Evolutionary conservation across 2,329 filamentous ascomycete genomes (phyloP).

Genomic region (Hypoxylon sp.): DNA sequence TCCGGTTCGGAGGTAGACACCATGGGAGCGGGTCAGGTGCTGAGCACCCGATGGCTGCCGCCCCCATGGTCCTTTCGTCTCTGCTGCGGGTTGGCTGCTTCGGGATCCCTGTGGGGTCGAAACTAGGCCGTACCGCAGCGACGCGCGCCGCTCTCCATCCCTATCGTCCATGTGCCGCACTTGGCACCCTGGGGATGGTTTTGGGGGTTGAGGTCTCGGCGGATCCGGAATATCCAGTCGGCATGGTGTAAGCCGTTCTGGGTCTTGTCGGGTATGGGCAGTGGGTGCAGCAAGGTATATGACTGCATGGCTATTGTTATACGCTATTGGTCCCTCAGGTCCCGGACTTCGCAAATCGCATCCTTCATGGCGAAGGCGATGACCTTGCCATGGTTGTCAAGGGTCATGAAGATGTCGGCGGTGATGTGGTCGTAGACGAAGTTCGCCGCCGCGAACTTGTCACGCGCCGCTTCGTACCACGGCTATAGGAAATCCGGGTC

Average conservation of each 20-base stretch:
- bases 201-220: constrained; percentile 8
- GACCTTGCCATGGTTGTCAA: neutral
- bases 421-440: neutral
- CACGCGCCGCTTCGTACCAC: neutral
- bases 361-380: neutral
- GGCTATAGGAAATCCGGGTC: no score
- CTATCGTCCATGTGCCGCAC: neutral
- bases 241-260: constrained; percentile 18
- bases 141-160: neutral
- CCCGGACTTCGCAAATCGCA: neutral
- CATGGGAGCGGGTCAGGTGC: no score
- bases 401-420: constrained; percentile 1
- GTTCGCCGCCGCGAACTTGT: neutral
- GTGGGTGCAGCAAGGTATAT: constrained; percentile 19
- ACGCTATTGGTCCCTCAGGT: no score
- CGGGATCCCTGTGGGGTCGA: no score
- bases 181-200: neutral
- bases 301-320: neutral
- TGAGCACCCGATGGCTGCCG: no score
- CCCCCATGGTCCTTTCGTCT: no score
- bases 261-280: constrained; percentile 25
- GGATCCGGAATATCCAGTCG: constrained; percentile 11
- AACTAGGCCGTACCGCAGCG: no score
- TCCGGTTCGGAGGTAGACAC: no score
- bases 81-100: no score